Evolutionary conservation across 2,329 filamentous ascomycete species (phyloP).

Genomic region (Endocalyx cinctus): DNA sequence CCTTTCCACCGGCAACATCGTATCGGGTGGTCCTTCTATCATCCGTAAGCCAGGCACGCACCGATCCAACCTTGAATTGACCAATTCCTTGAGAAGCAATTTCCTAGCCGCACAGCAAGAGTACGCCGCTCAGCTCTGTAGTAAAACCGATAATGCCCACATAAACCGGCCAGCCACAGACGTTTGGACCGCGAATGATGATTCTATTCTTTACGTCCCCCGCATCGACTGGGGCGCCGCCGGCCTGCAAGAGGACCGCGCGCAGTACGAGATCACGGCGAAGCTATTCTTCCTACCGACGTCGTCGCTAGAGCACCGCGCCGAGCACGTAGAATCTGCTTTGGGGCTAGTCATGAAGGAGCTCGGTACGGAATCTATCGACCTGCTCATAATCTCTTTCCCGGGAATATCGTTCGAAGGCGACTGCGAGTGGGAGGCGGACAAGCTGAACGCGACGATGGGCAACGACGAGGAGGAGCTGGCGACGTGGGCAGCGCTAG

Average conservation of each 20-base stretch:
- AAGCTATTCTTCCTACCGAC: constrained; percentile 90
- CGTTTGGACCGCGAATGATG: constrained; percentile 66
- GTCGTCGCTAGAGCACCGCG: constrained; percentile 59
- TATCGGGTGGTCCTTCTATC: constrained; percentile 77
- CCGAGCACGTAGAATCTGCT: constrained; percentile 70
- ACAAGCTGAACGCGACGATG: constrained; percentile 56
- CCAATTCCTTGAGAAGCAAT: constrained; percentile 80
- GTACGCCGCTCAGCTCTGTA: constrained; percentile 33
- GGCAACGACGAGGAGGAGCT: constrained; percentile 63
- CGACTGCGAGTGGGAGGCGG: constrained; percentile 76
- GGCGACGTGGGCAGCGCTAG: constrained; percentile 67
- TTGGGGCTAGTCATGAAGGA: constrained; percentile 76
- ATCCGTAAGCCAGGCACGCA: constrained; percentile 72
- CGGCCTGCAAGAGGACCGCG: constrained; percentile 73
- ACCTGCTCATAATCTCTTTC: constrained; percentile 89
- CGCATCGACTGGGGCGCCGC: constrained; percentile 67
- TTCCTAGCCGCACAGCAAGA: constrained; percentile 70
- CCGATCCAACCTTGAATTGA: constrained; percentile 90
- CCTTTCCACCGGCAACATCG: constrained; percentile 59
- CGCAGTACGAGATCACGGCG: constrained; percentile 88
- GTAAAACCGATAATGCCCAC: constrained; percentile 20
- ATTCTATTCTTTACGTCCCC: constrained; percentile 67
- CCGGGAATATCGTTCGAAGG: constrained; percentile 92
- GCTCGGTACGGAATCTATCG: constrained; percentile 68
- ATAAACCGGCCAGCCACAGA: constrained; percentile 28